A percentile compares a stretch with the other conserved stretches of the same genome.
phyloP scores from a whole-genome alignment of 2,329 filamentous ascomycete genomes.

The Colletotrichum musae region DNA sequence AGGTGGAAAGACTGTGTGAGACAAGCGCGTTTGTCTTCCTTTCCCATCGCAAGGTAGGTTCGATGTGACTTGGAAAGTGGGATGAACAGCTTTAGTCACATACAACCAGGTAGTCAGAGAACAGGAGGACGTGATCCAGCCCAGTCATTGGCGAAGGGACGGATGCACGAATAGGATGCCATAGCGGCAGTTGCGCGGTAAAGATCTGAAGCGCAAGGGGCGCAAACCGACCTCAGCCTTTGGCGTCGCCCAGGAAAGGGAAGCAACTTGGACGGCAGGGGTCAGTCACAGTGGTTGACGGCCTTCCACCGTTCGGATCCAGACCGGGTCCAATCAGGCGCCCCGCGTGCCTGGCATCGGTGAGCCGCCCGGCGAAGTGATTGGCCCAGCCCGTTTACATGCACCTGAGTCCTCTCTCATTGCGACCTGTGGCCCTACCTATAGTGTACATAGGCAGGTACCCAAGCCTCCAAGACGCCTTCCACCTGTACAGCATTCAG shows the following conservation, averaged over 20 bases:
- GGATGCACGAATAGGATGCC: conserved; percentile 38
- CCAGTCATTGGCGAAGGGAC: conserved; percentile 37
- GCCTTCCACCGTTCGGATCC: conserved; percentile 24
- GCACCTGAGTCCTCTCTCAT: neutral
- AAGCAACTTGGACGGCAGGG: neutral
- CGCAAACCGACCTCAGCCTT: conserved; percentile 26
- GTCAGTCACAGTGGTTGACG: neutral
- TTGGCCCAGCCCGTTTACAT: conserved; percentile 33
- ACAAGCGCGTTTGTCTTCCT: conserved; percentile 11
- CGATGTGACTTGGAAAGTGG: conserved; percentile 11
- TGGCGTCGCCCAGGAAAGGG: neutral
- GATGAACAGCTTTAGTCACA: conserved; percentile 25
- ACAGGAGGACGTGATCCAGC: conserved; percentile 22
- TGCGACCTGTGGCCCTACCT: conserved; percentile 1
- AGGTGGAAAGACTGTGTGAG: neutral
- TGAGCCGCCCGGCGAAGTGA: conserved; percentile 9
- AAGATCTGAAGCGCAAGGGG: conserved; percentile 41
- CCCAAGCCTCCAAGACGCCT: too few species aligned
- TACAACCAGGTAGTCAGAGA: conserved; percentile 12
- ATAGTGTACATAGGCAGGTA: too few species aligned
- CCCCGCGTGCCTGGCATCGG: conserved; percentile 29
- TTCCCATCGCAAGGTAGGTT: neutral
- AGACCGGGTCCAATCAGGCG: conserved; percentile 26
- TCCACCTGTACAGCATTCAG: neutral
- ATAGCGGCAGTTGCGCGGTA: conserved; percentile 38